Base-by-base conservation (phyloP, 2,329 filamentous ascomycete species). In the Nemania sp. region DNA sequence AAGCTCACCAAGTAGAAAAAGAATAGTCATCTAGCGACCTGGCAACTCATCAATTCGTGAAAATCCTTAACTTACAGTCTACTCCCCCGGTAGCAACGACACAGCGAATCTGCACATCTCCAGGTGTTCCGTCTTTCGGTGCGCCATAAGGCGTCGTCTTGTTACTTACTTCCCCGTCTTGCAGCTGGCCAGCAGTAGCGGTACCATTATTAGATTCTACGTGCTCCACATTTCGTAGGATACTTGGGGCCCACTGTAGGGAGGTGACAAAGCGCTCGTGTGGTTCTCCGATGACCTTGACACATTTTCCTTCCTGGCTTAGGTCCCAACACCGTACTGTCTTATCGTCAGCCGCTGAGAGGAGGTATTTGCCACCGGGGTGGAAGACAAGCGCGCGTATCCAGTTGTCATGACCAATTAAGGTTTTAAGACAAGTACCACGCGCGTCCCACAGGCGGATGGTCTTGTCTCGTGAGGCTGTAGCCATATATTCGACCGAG, bases 321-420 rank as follows among this genome's bases (percentile, higher is more conserved):
- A 98, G 83, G 81, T 98, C 95, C 95, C 95, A 98, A 83, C 94
- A 98, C 64, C 94, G 87, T 67, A 98, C 85, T 5, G 93, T 94
- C 83, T 96, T 97, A 82, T 98, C 95, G 78, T 98, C 95, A 15
- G 91, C 88, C 22, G 92, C 93, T 5, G 91, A 94, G 6, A 98
- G 82, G 0, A 98, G 86, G 75, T 96, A 98, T 79, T 95, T 97
- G 52, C 95, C 95, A 10, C 93, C 92, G 0, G 95, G 95, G 75
- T 98, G 95, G 79, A 97, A 98, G 13, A 93, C 89, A 3, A 98
- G 81, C 0, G 88, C 91, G 32, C 93, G 89, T 8, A 98, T 89
- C 95, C 95, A 98, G 78, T 97, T 98, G 79, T 98, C 94, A 78
- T 98, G 95, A 1, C 95, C 95, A 1, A 89, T 82, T 0, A 98